phyloP scores from a whole-genome alignment of 208 protist species.

The Trypanosoma scelopori region DNA sequence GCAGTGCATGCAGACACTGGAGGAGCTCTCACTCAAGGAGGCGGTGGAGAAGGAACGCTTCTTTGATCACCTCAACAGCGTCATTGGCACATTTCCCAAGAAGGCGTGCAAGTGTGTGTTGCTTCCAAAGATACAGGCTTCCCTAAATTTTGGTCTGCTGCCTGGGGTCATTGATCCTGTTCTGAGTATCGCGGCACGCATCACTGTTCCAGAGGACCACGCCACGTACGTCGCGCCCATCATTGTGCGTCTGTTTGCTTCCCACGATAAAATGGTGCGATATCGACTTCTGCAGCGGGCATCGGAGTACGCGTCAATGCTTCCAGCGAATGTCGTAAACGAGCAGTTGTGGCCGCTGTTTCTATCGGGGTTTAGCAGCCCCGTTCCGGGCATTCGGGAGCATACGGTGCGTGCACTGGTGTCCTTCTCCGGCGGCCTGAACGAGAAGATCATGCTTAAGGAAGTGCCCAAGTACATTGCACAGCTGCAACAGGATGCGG shows the following conservation, averaged over 20 bases:
- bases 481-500: slow-evolving; percentile 69
- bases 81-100: slow-evolving; percentile 54
- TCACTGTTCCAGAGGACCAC: slow-evolving; percentile 49
- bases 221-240: slow-evolving; percentile 49
- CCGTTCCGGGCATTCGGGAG: slow-evolving; percentile 65
- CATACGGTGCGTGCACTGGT: slow-evolving; percentile 72
- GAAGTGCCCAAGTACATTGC: slow-evolving; percentile 61
- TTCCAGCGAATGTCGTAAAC: slow-evolving; percentile 43
- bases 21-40: slow-evolving; percentile 74
- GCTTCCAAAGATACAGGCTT: slow-evolving; percentile 51
- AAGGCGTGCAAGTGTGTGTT: slow-evolving; percentile 57
- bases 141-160: slow-evolving; percentile 51
- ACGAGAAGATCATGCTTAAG: slow-evolving; percentile 37
- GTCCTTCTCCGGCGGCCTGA: slow-evolving; percentile 58
- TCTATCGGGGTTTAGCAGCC: slow-evolving; percentile 59
- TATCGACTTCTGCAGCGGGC: slow-evolving; percentile 65
- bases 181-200: slow-evolving; percentile 48
- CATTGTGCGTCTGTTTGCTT: slow-evolving; percentile 63
- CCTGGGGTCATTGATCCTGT: slow-evolving; percentile 54
- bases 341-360: slow-evolving; percentile 75
- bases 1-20: slow-evolving; percentile 49
- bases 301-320: slow-evolving; percentile 38
- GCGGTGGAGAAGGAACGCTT: slow-evolving; percentile 50
- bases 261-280: slow-evolving; percentile 54
- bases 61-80: slow-evolving; percentile 46